Conservation (phyloP, 768 basidiomycete species). For the Exidia glandulosa region DNA sequence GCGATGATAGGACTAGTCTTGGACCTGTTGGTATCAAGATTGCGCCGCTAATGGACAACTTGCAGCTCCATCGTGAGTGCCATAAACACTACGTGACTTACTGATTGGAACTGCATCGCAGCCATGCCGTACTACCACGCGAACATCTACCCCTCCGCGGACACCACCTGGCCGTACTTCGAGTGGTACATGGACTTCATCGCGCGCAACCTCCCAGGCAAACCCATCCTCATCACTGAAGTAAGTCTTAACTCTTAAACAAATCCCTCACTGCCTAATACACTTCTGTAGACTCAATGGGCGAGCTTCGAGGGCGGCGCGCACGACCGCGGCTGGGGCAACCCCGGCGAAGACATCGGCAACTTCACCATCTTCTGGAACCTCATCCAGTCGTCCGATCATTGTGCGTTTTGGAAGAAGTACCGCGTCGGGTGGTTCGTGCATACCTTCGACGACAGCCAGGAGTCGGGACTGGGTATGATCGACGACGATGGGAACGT, state of each 20-base stretch:
- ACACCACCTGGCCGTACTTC: conserved; percentile 5
- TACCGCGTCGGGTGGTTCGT: conserved; percentile 6
- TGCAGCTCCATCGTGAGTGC: conserved; percentile 7
- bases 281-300: no score
- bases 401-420: conserved; percentile 1
- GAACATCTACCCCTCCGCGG: conserved; percentile 3
- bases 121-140: conserved; percentile 8
- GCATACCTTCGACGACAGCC: conserved; percentile 6
- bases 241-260: not conserved
- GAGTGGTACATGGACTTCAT: conserved; percentile 5
- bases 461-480: conserved; percentile 6
- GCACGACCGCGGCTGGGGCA: conserved; percentile 4
- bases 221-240: conserved; percentile 5
- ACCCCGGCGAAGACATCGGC: conserved; percentile 4
- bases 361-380: conserved; percentile 7
- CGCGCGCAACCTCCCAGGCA: conserved; percentile 2
- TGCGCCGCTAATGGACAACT: conserved; percentile 6
- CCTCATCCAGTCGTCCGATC: conserved; percentile 1
- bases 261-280: no score
- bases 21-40: conserved; percentile 1
- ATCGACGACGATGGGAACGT: conserved; percentile 1
- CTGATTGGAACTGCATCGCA: not conserved
- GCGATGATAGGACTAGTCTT: no score
- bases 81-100: no score
- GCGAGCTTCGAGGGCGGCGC: no score